These are phyloP conservation scores for Lotus japonicus DNA, from an alignment of 306 rosid genomes.

Conservation along the genomic window DNA sequence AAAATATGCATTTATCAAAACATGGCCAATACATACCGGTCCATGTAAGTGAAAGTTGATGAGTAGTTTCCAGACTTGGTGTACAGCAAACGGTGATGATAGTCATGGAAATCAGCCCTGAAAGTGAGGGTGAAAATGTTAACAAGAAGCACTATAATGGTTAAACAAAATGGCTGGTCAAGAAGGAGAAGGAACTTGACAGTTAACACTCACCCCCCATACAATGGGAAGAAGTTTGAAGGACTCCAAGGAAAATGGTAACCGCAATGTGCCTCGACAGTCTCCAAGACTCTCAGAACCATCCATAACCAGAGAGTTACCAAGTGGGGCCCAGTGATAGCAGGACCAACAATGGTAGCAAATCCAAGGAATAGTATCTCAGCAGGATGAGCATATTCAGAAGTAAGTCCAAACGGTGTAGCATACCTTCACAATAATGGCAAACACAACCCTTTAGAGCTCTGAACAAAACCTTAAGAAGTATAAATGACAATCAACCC, in stretches of 20 bases:
- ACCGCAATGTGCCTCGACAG: constrained; percentile 94
- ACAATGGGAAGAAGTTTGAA: constrained; percentile 83
- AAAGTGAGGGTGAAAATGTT: constrained; percentile 9
- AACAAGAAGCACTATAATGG: constrained; percentile 3
- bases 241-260: constrained; percentile 96
- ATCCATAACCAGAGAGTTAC: constrained; percentile 90
- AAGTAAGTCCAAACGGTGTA: constrained; percentile 89
- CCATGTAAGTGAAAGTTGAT: constrained; percentile 91
- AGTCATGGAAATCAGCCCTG: constrained; percentile 96
- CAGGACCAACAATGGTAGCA: constrained; percentile 89
- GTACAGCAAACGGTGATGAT: constrained; percentile 86
- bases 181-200: background rate
- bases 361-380: constrained; percentile 98
- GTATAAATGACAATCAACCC: background rate
- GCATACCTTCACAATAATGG: constrained; percentile 56
- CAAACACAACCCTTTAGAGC: background rate
- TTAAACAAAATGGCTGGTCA: background rate
- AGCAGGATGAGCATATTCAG: constrained; percentile 98
- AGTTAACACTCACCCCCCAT: constrained; percentile 67
- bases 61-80: constrained; percentile 96
- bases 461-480: background rate
- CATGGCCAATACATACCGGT: constrained; percentile 42
- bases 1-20: background rate
- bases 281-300: constrained; percentile 83
- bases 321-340: constrained; percentile 88